These are phyloP conservation scores for Mortierella sp. DNA, from an alignment of 371 early-diverging fungal genomes.

Conservation along the genomic window DNA sequence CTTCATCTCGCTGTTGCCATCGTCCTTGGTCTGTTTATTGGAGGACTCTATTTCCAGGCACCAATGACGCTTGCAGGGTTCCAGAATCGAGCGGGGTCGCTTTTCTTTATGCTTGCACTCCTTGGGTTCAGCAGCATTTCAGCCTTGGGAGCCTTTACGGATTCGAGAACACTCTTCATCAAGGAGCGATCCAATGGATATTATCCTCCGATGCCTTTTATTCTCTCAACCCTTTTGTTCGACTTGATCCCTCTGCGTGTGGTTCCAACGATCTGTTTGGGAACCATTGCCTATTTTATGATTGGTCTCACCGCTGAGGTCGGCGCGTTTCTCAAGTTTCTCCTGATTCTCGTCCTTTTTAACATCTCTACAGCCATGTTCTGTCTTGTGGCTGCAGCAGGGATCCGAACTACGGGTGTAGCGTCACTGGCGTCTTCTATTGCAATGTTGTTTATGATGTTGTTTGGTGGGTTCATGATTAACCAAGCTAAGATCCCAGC, in stretches of 20 bases:
- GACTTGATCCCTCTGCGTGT: conserved; percentile 61
- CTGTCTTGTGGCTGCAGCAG: conserved; percentile 62
- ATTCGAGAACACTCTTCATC: conserved; percentile 63
- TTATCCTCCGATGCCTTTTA: conserved; percentile 69
- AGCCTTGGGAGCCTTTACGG: conserved; percentile 65
- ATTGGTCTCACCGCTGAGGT: conserved; percentile 58
- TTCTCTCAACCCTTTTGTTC: conserved; percentile 60
- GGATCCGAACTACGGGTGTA: conserved; percentile 49
- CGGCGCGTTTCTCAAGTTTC: conserved; percentile 58
- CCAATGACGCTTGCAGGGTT: conserved; percentile 50
- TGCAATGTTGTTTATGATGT: conserved; percentile 58
- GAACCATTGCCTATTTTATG: conserved; percentile 64
- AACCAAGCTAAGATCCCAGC: conserved; percentile 68
- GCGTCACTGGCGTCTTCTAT: conserved; percentile 52
- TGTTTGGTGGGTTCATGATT: conserved; percentile 64
- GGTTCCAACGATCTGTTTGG: conserved; percentile 56
- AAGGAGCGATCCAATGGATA: conserved; percentile 71
- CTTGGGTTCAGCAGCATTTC: conserved; percentile 57
- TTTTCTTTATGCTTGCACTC: conserved; percentile 68
- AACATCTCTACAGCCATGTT: conserved; percentile 59
- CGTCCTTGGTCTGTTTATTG: conserved; percentile 47
- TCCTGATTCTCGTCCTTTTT: conserved; percentile 59
- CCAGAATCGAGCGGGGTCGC: conserved; percentile 68
- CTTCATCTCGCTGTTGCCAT: conserved; percentile 36
- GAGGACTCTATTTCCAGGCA: conserved; percentile 56